A percentile compares a stretch with the other conserved stretches of the same genome.
Evolutionary conservation across 768 basidiomycete genomes (phyloP).

Genomic region (Wakefieldia striispora): DNA sequence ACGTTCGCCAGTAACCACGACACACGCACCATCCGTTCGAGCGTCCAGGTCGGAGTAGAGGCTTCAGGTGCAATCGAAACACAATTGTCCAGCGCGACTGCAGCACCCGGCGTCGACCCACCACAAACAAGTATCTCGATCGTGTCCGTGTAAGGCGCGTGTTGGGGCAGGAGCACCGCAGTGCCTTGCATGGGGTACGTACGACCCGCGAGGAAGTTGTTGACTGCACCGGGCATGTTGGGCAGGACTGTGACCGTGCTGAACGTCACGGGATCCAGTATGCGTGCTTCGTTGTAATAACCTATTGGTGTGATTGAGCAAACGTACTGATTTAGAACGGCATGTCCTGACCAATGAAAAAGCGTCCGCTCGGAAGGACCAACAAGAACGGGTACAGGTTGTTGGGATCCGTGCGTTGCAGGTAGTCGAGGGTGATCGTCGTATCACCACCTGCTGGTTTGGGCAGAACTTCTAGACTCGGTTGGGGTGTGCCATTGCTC

Average conservation of each 20-base stretch:
- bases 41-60: conserved; percentile 56
- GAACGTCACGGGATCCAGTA: conserved; percentile 67
- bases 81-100: conserved; percentile 62
- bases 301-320: conserved; percentile 34
- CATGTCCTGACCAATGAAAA: conserved; percentile 61
- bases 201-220: conserved; percentile 68
- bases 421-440: conserved; percentile 57
- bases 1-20: neutral
- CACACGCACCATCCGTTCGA: conserved; percentile 73
- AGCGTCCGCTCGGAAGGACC: conserved; percentile 64
- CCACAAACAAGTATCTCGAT: conserved; percentile 72
- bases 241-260: conserved; percentile 58
- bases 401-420: conserved; percentile 71
- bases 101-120: conserved; percentile 59
- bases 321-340: neutral
- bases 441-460: conserved; percentile 66
- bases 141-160: conserved; percentile 72
- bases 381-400: conserved; percentile 79
- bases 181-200: conserved; percentile 78
- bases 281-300: conserved; percentile 80
- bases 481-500: conserved; percentile 64
- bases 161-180: conserved; percentile 65
- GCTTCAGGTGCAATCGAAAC: conserved; percentile 66
- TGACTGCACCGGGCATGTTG: conserved; percentile 73
- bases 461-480: conserved; percentile 71